Evolutionary conservation across 2,329 filamentous ascomycete species (phyloP), one percentile per base, ranked within the genome.

Genomic region (Trichoderma oligosporum): DNA sequence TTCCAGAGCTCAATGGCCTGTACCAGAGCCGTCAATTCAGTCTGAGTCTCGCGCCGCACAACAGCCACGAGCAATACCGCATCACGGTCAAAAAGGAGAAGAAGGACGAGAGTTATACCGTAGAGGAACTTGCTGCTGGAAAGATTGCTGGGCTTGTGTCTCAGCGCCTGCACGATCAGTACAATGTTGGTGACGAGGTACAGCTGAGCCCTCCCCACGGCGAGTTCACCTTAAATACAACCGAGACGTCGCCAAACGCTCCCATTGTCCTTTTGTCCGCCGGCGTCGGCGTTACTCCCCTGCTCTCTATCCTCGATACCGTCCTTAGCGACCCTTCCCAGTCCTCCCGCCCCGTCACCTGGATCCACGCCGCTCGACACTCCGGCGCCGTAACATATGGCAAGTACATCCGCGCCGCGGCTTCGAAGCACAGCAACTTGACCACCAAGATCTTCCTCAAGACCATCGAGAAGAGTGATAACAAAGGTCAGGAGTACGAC

Each of bases 1-100:
- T 91, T 1, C 82, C 84, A 0, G 74, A 78, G 42, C 76, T 87
- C 29, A 66, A 66, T 12, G 80, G 81, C 18, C 77, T 86, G 63
- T 73, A 78, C 59, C 89, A 93, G 71, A 83, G 84, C 56, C 76
- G 89, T 56, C 89, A 93, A 74, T 93, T 91, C 75, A 88, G 84
- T 47, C 76, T 93, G 55, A 87, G 83, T 65, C 85, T 88, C 64
- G 76, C 73, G 1, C 76, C 77, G 3, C 61, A 62, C 22, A 63
- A 62, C 16, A 76, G 78, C 39, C 77, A 77, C 3, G 74, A 76
- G n/a, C 81, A 83, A 70, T 89, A 89, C 72, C 82, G 88, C 54
- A 84, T 92, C 73, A 88, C 82, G 62, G 84, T 93, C 60, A 91
- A 91, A 78, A 81, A 76, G 58, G 87, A 83, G 60, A 84, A 78